phyloP scores from a whole-genome alignment of 352 stramenopile genomes.

The Phytophthora hibernalis region DNA sequence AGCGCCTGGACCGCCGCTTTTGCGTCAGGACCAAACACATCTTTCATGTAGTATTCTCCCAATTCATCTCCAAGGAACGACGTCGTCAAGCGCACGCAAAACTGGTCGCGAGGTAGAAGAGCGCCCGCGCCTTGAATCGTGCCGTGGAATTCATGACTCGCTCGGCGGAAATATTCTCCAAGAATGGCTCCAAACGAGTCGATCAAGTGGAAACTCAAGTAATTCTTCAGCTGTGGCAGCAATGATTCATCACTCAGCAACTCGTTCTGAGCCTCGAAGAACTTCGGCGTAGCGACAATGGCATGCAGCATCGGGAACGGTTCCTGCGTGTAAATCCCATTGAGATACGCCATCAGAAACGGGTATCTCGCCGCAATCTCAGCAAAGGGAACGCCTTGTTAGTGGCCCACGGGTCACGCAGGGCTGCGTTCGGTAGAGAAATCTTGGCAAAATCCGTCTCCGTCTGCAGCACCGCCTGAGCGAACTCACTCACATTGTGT shows the following conservation, averaged over 20 bases:
- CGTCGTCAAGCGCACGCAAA: conserved; percentile 80
- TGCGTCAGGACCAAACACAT: conserved; percentile 84
- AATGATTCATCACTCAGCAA: conserved; percentile 46
- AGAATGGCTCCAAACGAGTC: conserved; percentile 51
- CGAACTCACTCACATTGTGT: conserved; percentile 49
- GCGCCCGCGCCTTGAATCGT: conserved; percentile 39
- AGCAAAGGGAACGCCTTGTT: conserved; percentile 86
- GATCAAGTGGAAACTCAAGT: conserved; percentile 71
- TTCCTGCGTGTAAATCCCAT: conserved; percentile 52
- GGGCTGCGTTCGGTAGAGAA: conserved; percentile 87
- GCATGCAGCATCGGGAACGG: conserved; percentile 45
- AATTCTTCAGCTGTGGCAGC: conserved; percentile 57
- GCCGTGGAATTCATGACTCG: conserved; percentile 59
- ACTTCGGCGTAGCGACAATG: conserved; percentile 57
- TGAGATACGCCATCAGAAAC: conserved; percentile 58
- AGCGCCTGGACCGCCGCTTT: conserved; percentile 83
- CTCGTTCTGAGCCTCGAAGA: conserved; percentile 58
- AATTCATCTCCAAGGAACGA: conserved; percentile 86
- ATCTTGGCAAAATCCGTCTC: conserved; percentile 85
- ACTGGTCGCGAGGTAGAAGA: conserved; percentile 51
- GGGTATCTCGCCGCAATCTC: conserved; percentile 62
- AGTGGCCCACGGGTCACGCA: conserved; percentile 85
- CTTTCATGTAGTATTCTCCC: conserved; percentile 89
- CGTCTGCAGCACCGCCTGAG: conserved; percentile 56
- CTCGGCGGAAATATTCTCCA: conserved; percentile 61